Evolutionary conservation across 495 filamentous ascomycete genomes (phyloP).

Genomic region (Pseudevernia furfuracea): DNA sequence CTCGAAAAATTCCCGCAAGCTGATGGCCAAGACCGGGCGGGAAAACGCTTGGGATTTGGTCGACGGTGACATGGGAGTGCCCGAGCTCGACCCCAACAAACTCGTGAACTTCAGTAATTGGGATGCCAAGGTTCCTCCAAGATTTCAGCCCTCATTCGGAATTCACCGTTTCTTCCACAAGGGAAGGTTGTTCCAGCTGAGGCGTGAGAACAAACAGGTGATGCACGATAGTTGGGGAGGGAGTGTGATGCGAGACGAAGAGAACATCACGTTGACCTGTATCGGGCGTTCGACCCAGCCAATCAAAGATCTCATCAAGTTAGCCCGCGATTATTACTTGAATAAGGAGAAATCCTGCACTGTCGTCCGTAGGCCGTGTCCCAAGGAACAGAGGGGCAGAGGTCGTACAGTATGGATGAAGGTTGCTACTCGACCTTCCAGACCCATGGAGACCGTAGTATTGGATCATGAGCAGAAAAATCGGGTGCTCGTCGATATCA

Average conservation of each 20-base stretch:
- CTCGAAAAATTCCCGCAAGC: slow-evolving; percentile 44
- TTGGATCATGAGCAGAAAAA: slow-evolving; percentile 69
- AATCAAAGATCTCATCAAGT: slow-evolving; percentile 53
- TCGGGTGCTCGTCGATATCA: slow-evolving; percentile 68
- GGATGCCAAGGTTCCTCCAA: slow-evolving; percentile 39
- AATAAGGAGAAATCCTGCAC: slow-evolving; percentile 25
- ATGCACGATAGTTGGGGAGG: slow-evolving; percentile 21
- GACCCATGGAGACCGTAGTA: slow-evolving; percentile 78
- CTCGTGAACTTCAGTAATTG: slow-evolving; percentile 38
- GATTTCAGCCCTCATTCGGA: slow-evolving; percentile 44
- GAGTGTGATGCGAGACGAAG: slow-evolving; percentile 32
- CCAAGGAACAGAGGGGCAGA: slow-evolving; percentile 23
- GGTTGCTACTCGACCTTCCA: slow-evolving; percentile 59
- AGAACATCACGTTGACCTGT: slow-evolving; percentile 39
- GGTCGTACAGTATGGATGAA: slow-evolving; percentile 47
- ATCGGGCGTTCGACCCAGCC: slow-evolving; percentile 47
- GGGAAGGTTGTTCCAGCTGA: slow-evolving; percentile 35
- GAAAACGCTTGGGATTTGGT: slow-evolving; percentile 46
- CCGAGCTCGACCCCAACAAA: slow-evolving; percentile 26
- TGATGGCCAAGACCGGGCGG: slow-evolving; percentile 50
- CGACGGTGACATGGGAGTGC: slow-evolving; percentile 32
- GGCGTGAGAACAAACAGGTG: slow-evolving; percentile 28
- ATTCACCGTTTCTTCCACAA: slow-evolving; percentile 36
- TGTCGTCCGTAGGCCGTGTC: slow-evolving; percentile 26
- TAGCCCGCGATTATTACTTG: slow-evolving; percentile 46